phyloP scores from a whole-genome alignment of 2,329 filamentous ascomycete species.

The Phaeoacremonium minimum region DNA sequence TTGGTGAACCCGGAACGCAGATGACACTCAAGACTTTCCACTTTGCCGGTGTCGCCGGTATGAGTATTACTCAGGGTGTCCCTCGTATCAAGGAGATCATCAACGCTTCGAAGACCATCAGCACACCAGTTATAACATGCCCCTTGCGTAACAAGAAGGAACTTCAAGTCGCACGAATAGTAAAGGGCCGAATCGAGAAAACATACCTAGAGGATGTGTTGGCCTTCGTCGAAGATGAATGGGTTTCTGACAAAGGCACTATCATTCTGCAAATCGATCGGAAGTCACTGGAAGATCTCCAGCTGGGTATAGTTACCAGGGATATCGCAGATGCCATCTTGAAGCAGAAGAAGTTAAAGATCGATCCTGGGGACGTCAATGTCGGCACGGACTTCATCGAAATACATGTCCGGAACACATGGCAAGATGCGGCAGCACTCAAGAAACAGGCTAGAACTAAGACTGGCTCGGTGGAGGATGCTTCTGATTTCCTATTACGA shows the following conservation, averaged over 20 bases:
- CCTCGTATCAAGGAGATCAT: conserved; percentile 99
- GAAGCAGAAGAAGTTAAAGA: conserved; percentile 76
- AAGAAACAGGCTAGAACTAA: conserved; percentile 45
- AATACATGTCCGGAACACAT: conserved; percentile 60
- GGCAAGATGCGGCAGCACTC: conserved; percentile 39
- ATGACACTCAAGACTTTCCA: conserved; percentile 99
- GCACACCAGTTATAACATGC: conserved; percentile 89
- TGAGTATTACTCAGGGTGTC: conserved; percentile 99
- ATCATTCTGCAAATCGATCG: conserved; percentile 80
- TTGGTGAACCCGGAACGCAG: conserved; percentile 95
- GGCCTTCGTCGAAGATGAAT: conserved; percentile 80
- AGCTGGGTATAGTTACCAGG: conserved; percentile 69
- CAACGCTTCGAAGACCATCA: conserved; percentile 92
- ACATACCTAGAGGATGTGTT: conserved; percentile 83
- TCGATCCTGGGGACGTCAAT: conserved; percentile 61
- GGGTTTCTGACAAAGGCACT: conserved; percentile 71
- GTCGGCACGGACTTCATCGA: conserved; percentile 63
- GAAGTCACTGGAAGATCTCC: conserved; percentile 72
- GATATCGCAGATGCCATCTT: conserved; percentile 77
- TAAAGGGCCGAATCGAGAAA: conserved; percentile 93
- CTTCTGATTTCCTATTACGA: conserved; percentile 66
- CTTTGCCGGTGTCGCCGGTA: conserved; percentile 98
- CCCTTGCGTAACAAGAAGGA: conserved; percentile 72
- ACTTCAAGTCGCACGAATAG: conserved; percentile 78
- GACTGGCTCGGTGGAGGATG: conserved; percentile 38